Percentiles rank a stretch among this genome's conserved stretches.
phyloP scores from a whole-genome alignment of 768 basidiomycete genomes.

The Boletus sensibilis region DNA sequence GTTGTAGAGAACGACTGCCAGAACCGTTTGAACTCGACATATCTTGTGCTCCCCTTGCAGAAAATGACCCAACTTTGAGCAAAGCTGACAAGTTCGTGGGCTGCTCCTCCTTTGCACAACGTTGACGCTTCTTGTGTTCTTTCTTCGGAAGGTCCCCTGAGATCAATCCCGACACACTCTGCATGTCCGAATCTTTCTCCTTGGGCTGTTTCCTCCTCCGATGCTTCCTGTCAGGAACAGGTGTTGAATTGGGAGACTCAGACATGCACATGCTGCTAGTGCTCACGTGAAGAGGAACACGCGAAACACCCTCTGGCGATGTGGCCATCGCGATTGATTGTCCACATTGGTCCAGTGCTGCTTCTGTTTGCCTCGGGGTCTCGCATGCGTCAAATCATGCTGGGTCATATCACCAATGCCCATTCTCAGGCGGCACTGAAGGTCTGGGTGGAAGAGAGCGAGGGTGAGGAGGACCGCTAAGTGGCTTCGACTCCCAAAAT shows the following conservation, averaged over 20 bases:
- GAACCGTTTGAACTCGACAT: slow-evolving; percentile 65
- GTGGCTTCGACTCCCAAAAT: slow-evolving; percentile 65
- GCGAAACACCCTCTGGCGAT: slow-evolving; percentile 44
- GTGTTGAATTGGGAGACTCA: too few relatives aligned
- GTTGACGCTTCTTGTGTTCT: too few relatives aligned
- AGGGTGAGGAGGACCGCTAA: slow-evolving; percentile 30
- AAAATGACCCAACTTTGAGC: too few relatives aligned
- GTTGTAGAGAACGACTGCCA: slow-evolving; percentile 62
- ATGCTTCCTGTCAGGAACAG: too few relatives aligned
- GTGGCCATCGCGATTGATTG: slow-evolving; percentile 41
- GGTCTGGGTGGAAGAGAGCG: slow-evolving; percentile 35
- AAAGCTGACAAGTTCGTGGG: too few relatives aligned
- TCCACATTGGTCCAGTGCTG: slow-evolving; percentile 34
- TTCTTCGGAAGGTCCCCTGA: too few relatives aligned
- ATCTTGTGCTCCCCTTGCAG: slow-evolving; percentile 54
- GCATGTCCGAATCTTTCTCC: too few relatives aligned
- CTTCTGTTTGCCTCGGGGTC: slow-evolving; percentile 31
- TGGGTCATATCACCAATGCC: slow-evolving; percentile 62
- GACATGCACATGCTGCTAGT: too few relatives aligned
- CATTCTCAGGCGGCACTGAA: slow-evolving; percentile 40
- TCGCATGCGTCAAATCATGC: slow-evolving; percentile 51
- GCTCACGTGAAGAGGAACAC: slow-evolving; percentile 30
- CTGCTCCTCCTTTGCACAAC: too few relatives aligned
- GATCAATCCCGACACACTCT: too few relatives aligned
- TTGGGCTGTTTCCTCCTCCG: too few relatives aligned